These are phyloP conservation scores for Bodo saltans DNA, from an alignment of 78 protist species.

Conservation along the genomic window DNA sequence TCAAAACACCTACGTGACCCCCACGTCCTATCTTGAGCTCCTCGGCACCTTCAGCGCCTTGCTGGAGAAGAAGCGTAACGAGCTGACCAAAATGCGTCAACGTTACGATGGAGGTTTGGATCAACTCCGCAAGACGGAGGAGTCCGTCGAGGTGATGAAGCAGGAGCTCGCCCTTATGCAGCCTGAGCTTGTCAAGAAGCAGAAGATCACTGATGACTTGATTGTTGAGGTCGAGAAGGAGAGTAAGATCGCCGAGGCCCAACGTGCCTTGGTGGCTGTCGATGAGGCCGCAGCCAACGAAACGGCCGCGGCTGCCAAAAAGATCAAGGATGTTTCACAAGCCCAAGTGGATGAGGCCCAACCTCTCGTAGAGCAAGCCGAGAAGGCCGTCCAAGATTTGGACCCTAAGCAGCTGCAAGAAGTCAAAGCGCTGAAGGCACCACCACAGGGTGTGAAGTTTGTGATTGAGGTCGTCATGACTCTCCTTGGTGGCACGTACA, in stretches of 20 bases:
- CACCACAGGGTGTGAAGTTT: slow-evolving; percentile 66
- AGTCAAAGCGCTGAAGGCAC: slow-evolving; percentile 56
- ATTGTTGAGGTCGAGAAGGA: slow-evolving; percentile 44
- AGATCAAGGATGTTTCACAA: slow-evolving; percentile 41
- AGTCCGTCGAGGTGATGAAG: slow-evolving; percentile 55
- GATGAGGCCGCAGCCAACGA: slow-evolving; percentile 42
- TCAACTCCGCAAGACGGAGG: slow-evolving; percentile 49
- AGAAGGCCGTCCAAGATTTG: slow-evolving; percentile 54
- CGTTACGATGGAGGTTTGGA: slow-evolving; percentile 63
- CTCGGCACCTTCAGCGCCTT: slow-evolving; percentile 50
- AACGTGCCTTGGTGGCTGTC: slow-evolving; percentile 31
- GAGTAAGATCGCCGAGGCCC: slow-evolving; percentile 40
- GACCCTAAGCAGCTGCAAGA: slow-evolving; percentile 47
- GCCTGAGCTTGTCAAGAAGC: slow-evolving; percentile 43
- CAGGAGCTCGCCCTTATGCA: slow-evolving; percentile 44
- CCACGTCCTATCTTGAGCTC: slow-evolving; percentile 67
- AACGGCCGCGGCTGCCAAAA: slow-evolving; percentile 25
- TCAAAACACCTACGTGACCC: slow-evolving; percentile 63
- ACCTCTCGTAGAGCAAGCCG: slow-evolving; percentile 63
- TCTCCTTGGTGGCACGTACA: slow-evolving; percentile 26
- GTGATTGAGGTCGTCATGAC: slow-evolving; percentile 76
- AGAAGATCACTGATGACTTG: slow-evolving; percentile 45
- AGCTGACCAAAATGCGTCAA: not conserved
- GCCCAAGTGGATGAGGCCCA: slow-evolving; percentile 65
- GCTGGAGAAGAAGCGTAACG: slow-evolving; percentile 4